Evolutionary conservation across 1,284 basidiomycete species (phyloP).

Genomic region (Macrocystidia cucumis): DNA sequence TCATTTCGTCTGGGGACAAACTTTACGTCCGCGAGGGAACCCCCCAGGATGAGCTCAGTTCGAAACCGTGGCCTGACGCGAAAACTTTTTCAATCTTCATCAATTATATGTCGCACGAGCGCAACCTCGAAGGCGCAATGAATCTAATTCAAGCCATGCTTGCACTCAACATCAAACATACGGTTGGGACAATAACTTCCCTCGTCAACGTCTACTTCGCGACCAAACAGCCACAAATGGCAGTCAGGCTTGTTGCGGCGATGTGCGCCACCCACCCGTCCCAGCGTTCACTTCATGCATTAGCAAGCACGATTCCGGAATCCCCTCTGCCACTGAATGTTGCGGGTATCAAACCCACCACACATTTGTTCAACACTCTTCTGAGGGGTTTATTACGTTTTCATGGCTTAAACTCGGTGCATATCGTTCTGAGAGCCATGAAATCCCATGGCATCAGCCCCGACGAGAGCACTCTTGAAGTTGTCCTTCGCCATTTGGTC

Average conservation of each 20-base stretch:
- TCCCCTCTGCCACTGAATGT: constrained; percentile 23
- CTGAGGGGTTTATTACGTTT: constrained; percentile 38
- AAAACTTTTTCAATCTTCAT: constrained; percentile 61
- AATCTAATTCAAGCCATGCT: constrained; percentile 42
- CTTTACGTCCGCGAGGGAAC: background rate
- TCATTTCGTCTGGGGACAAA: constrained; percentile 20
- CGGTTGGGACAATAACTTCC: constrained; percentile 38
- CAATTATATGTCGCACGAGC: constrained; percentile 40
- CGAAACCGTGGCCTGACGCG: constrained; percentile 34
- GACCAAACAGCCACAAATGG: constrained; percentile 34
- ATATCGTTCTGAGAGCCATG: constrained; percentile 46
- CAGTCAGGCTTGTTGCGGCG: constrained; percentile 39
- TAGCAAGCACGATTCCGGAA: constrained; percentile 4
- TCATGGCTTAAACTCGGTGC: constrained; percentile 39
- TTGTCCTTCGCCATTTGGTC: constrained; percentile 44
- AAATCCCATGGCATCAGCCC: constrained; percentile 34
- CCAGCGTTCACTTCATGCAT: constrained; percentile 8
- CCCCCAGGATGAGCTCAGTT: background rate
- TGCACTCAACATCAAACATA: constrained; percentile 32
- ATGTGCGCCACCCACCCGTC: constrained; percentile 27
- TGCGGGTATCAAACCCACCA: constrained; percentile 37
- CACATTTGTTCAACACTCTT: constrained; percentile 51
- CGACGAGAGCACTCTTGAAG: constrained; percentile 43
- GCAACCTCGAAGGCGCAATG: constrained; percentile 37
- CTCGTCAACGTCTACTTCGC: constrained; percentile 49